Conservation (phyloP, 805 yeast species). For the Lipomyces lipofer region DNA sequence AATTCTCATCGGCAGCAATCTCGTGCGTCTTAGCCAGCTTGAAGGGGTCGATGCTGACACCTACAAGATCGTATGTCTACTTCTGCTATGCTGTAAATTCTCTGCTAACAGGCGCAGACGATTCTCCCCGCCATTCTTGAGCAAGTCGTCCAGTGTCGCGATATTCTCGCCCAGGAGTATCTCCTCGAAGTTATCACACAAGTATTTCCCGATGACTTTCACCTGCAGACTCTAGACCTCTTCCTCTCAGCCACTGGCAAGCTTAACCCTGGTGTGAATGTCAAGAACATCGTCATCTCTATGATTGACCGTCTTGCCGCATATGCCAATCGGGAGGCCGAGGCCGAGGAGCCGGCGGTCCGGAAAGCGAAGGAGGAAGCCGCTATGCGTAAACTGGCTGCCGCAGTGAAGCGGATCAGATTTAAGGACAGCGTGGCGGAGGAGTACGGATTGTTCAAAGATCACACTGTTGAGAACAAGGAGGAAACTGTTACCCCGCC, state of each 20-base stretch:
- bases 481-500: constrained; percentile 24
- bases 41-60: constrained; percentile 59
- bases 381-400: constrained; percentile 25
- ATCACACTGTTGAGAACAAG: constrained; percentile 27
- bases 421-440: constrained; percentile 29
- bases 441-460: constrained; percentile 27
- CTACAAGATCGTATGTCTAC: constrained; percentile 38
- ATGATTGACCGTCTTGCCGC: constrained; percentile 67
- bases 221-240: constrained; percentile 66
- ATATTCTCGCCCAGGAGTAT: constrained; percentile 88
- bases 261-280: constrained; percentile 68
- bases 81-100: neutral
- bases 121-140: constrained; percentile 81
- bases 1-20: constrained; percentile 87
- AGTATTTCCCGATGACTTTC: constrained; percentile 92
- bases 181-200: constrained; percentile 87
- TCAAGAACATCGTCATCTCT: constrained; percentile 64
- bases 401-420: constrained; percentile 29
- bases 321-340: constrained; percentile 48
- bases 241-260: constrained; percentile 65
- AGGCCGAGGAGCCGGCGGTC: constrained; percentile 34
- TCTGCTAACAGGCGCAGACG: constrained; percentile 34
- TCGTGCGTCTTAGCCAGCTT: constrained; percentile 83
- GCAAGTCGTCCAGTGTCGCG: constrained; percentile 90
- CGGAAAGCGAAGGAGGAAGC: constrained; percentile 27